Evolutionary conservation across 768 basidiomycete species (phyloP), one percentile per base, ranked within the genome.

Genomic region (Lanmaoa pseudosensibilis): DNA sequence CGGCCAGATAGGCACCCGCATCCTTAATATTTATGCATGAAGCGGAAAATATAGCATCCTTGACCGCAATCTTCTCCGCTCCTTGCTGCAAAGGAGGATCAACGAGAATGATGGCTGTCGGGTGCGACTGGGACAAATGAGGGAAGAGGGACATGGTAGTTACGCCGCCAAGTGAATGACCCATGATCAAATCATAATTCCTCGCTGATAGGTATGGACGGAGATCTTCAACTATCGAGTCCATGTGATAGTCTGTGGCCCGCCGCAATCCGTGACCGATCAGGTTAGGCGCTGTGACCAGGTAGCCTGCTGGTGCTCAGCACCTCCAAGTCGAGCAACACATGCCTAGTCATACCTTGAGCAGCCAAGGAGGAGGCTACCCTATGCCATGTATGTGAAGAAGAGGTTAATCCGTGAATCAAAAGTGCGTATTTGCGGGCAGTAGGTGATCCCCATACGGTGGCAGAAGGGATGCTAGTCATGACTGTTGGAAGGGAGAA

Each of bases 281-380:
- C 12, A 65, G 60, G 36, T 65, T 59, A 2, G 64, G 64, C 4
- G 64, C 64, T 18, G 53, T 59, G n/a, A 65, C 60, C 12, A 65
- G 50, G 52, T 54, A 65, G 11, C 64, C 64, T 65, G 30, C 23
- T 8, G 18, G 27, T 40, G 9, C 15, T 65, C 33, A 45, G 30
- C 19, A 39, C 23, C 13, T 7, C 18, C 37, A 25, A 36, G 23
- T 47, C 5, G 32, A 18, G 13, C 4, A 30, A 15, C 12, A 25
- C 12, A 4, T 2, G 37, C n/a, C 18, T 3, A 32, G 18, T 16
- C 50, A 52, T 48, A 64, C 63, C 63, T 65, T 65, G 52, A 41
- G 50, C 36, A 48, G 44, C 60, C 37, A 64, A 47, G 32, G 53
- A 33, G 8, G 46, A 33, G 19, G 46, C 46, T 9, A 46, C 32